Conservation (phyloP, 805 yeast species). For the Jamesozyma hellenica region DNA sequence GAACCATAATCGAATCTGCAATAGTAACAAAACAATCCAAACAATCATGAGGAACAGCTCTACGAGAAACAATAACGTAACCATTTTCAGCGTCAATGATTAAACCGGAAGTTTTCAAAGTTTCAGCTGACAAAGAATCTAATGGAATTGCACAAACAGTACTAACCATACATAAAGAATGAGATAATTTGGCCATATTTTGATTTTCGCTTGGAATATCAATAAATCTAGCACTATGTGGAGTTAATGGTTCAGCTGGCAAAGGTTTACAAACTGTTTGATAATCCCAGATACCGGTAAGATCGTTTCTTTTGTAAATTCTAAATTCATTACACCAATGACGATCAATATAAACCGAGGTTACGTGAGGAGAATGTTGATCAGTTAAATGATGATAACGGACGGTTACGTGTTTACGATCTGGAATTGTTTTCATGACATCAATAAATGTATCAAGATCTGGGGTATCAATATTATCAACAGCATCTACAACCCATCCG, state of each 20-base stretch:
- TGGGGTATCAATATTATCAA: slow-evolving; percentile 68
- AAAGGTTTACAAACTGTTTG: slow-evolving; percentile 43
- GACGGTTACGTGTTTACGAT: slow-evolving; percentile 58
- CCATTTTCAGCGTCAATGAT: slow-evolving; percentile 76
- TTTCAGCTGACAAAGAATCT: slow-evolving; percentile 62
- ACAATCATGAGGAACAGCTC: slow-evolving; percentile 71
- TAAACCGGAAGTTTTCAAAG: slow-evolving; percentile 62
- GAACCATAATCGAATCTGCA: slow-evolving; percentile 76
- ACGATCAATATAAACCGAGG: slow-evolving; percentile 66
- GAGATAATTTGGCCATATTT: slow-evolving; percentile 45
- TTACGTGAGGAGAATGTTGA: slow-evolving; percentile 59
- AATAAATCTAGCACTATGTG: slow-evolving; percentile 59
- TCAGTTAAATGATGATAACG: slow-evolving; percentile 71
- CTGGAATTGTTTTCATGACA: slow-evolving; percentile 71
- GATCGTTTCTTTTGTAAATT: slow-evolving; percentile 53
- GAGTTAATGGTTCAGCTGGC: slow-evolving; percentile 40
- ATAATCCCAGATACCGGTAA: slow-evolving; percentile 50
- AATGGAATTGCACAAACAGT: slow-evolving; percentile 56
- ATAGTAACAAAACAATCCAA: slow-evolving; percentile 63
- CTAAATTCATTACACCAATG: slow-evolving; percentile 74
- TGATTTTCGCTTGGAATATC: slow-evolving; percentile 53
- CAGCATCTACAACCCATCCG: slow-evolving; percentile 74
- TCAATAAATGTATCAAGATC: slow-evolving; percentile 65
- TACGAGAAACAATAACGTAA: slow-evolving; percentile 66
- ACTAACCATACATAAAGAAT: slow-evolving; percentile 64